phyloP scores from a whole-genome alignment of 768 basidiomycete genomes.

The Panus rudis region DNA sequence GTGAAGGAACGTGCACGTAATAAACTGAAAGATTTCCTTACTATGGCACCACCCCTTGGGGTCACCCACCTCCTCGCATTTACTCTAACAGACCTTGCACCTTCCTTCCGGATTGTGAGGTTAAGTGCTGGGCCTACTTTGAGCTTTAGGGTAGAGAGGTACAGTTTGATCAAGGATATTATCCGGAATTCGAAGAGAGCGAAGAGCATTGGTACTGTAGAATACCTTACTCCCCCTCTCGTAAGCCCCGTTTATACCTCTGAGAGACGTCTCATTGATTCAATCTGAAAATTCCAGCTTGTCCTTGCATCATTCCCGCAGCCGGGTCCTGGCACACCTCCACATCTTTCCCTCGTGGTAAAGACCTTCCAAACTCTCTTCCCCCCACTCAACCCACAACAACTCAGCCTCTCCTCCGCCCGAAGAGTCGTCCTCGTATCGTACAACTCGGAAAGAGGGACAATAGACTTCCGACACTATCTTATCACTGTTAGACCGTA shows the following conservation, averaged over 20 bases:
- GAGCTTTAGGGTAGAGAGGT: conserved; percentile 87
- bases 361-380: conserved; percentile 96
- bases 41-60: conserved; percentile 82
- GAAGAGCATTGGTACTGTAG: conserved; percentile 66
- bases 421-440: conserved; percentile 91
- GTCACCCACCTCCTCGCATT: conserved; percentile 93
- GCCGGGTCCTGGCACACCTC: conserved; percentile 65
- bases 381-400: conserved; percentile 82
- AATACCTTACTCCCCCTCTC: conserved; percentile 88
- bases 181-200: conserved; percentile 58
- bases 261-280: not conserved
- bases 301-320: conserved; percentile 85
- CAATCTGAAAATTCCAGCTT: conserved; percentile 43
- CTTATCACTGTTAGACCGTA: conserved; percentile 93
- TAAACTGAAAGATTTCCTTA: conserved; percentile 90
- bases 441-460: conserved; percentile 80
- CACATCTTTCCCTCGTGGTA: conserved; percentile 85
- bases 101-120: conserved; percentile 80
- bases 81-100: conserved; percentile 79
- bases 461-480: conserved; percentile 91
- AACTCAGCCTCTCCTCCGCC: conserved; percentile 77
- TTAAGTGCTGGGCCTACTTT: conserved; percentile 89
- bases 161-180: conserved; percentile 85
- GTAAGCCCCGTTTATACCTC: conserved; percentile 40
- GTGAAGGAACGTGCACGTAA: conserved; percentile 82